These are phyloP conservation scores for Sparassis latifolia DNA, from an alignment of 1,284 basidiomycete species.

Conservation along the genomic window DNA sequence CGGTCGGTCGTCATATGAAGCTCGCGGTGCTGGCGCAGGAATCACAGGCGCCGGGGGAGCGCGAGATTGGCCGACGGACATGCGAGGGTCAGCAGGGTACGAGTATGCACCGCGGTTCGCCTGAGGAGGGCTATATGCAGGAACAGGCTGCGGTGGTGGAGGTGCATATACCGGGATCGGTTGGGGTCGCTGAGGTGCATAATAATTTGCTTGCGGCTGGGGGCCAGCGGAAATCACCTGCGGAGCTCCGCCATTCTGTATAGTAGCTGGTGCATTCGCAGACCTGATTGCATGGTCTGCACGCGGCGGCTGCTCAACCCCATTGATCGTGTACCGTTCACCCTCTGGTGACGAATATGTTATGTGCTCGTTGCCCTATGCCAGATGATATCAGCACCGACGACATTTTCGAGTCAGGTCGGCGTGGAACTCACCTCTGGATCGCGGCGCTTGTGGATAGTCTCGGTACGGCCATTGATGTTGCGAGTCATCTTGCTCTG, in stretches of 20 bases:
- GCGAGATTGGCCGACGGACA: too few relatives aligned
- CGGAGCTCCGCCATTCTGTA: neutral
- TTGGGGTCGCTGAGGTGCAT: slow-evolving; percentile 3
- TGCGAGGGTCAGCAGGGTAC: too few relatives aligned
- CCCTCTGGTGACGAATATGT: slow-evolving; percentile 61
- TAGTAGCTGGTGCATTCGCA: neutral
- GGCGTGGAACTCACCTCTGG: slow-evolving; percentile 36
- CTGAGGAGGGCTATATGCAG: too few relatives aligned
- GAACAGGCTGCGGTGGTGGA: neutral
- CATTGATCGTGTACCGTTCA: slow-evolving; percentile 60
- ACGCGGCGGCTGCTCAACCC: slow-evolving; percentile 46
- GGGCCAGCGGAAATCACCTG: neutral
- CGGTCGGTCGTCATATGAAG: neutral
- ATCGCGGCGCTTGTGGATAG: slow-evolving; percentile 50
- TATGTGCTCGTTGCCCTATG: slow-evolving; percentile 67
- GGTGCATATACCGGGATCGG: neutral
- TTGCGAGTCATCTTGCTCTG: slow-evolving; percentile 48
- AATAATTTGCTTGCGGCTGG: slow-evolving; percentile 5
- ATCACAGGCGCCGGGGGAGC: too few relatives aligned
- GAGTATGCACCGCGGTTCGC: too few relatives aligned
- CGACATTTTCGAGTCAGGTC: slow-evolving; percentile 4
- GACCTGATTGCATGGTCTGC: neutral
- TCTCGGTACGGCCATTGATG: slow-evolving; percentile 61
- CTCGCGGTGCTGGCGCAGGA: neutral
- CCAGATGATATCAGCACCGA: slow-evolving; percentile 1